A percentile compares a stretch with the other conserved stretches of the same genome.
Conservation (phyloP, 1,284 basidiomycete genomes). For the Ustilago bromivora region DNA sequence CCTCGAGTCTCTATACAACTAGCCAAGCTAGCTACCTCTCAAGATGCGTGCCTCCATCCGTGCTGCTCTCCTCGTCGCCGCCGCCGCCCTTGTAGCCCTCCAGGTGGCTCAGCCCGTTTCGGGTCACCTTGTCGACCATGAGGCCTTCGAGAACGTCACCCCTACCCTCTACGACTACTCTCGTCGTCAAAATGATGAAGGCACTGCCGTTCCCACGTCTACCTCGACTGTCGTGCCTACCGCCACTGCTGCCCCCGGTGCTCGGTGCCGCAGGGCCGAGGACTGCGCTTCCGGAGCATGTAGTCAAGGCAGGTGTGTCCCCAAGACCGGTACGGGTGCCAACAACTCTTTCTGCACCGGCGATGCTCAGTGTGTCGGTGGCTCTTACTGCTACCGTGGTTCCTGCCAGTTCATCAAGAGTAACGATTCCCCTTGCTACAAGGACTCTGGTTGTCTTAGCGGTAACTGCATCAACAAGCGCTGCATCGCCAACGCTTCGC, state of each 20-base stretch:
- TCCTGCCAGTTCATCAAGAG: constrained; percentile 40
- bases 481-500: constrained; percentile 26
- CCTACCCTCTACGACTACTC: constrained; percentile 42
- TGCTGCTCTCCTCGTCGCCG: constrained; percentile 35
- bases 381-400: constrained; percentile 38
- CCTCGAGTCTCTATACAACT: constrained; percentile 24
- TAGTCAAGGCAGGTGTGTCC: constrained; percentile 34
- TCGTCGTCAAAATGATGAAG: constrained; percentile 17
- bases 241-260: constrained; percentile 17
- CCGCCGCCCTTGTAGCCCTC: constrained; percentile 35
- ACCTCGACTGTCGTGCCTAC: constrained; percentile 12
- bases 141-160: constrained; percentile 43
- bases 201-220: constrained; percentile 20
- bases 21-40: constrained; percentile 43
- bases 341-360: constrained; percentile 31
- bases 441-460: constrained; percentile 36
- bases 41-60: constrained; percentile 45
- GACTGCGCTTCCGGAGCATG: constrained; percentile 41
- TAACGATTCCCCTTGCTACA: constrained; percentile 32
- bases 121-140: constrained; percentile 42
- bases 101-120: constrained; percentile 49
- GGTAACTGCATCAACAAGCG: constrained; percentile 37
- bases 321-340: constrained; percentile 15
- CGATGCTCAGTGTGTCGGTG: constrained; percentile 34
- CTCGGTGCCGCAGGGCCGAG: constrained; percentile 12